Evolutionary conservation across 192 early-diverging fungal species (phyloP).

Genomic region (Coemansia reversa): DNA sequence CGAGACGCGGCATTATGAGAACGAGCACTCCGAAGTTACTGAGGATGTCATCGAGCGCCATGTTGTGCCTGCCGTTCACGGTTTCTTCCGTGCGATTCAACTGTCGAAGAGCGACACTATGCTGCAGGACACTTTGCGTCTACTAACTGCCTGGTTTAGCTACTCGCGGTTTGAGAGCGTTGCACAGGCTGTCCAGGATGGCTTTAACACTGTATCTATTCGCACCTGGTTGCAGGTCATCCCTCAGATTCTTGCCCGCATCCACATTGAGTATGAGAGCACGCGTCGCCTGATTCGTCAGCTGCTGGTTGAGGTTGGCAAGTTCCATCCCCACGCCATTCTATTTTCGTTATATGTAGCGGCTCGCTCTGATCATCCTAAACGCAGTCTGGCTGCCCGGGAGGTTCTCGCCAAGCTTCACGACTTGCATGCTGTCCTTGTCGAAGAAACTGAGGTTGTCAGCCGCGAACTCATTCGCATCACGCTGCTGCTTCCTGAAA

Average conservation of each 20-base stretch:
- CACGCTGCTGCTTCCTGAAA: slow-evolving; percentile 93
- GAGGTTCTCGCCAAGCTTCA: slow-evolving; percentile 93
- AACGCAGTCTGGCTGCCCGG: slow-evolving; percentile 69
- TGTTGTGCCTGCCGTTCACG: slow-evolving; percentile 83
- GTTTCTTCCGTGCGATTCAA: slow-evolving; percentile 93
- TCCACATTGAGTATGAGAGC: slow-evolving; percentile 78
- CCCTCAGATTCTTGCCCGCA: slow-evolving; percentile 95
- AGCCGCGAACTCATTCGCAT: slow-evolving; percentile 97
- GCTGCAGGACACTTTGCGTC: slow-evolving; percentile 91
- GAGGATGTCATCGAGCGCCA: slow-evolving; percentile 62
- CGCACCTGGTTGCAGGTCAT: slow-evolving; percentile 99
- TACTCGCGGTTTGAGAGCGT: slow-evolving; percentile 90
- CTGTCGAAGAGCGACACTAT: slow-evolving; percentile 82
- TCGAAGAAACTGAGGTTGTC: slow-evolving; percentile 88
- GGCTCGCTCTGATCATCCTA: slow-evolving; percentile 79
- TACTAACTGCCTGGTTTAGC: slow-evolving; percentile 96
- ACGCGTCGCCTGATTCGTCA: slow-evolving; percentile 88
- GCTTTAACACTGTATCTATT: slow-evolving; percentile 81
- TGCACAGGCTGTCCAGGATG: slow-evolving; percentile 80
- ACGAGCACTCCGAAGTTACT: slow-evolving; percentile 60
- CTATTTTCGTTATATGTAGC: slow-evolving; percentile 96
- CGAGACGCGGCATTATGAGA: slow-evolving; percentile 79
- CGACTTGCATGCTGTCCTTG: slow-evolving; percentile 74
- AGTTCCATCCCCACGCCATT: slow-evolving; percentile 94
- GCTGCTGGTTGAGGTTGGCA: slow-evolving; percentile 89